Evolutionary conservation across 2,329 filamentous ascomycete genomes (phyloP), one percentile per base, ranked within the genome.

Genomic region (Pseudopithomyces maydicus): DNA sequence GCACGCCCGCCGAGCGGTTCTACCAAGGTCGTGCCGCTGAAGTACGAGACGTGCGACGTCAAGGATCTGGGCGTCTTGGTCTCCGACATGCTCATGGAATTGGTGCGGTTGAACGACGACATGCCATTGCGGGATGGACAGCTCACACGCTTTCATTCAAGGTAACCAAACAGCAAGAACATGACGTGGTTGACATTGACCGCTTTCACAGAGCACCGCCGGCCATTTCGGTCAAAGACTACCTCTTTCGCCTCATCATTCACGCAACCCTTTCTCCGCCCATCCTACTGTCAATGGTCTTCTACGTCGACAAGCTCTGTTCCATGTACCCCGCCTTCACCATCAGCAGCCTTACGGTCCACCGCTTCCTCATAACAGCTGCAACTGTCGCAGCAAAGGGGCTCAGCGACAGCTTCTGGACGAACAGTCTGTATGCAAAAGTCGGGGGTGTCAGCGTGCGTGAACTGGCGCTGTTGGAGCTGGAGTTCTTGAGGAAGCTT

Each of bases 201-300:
- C 61, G 29, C 62, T 51, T 54, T 44, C 19, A 33, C 58, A 84
- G 83, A 69, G 86, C 89, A 15, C 88, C 95, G 1, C 95, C 95
- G 7, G 93, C 91, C 51, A 99, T 99, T 57, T 97, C 92, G 23
- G 94, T 99, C 32, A 84, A 89, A 59, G 95, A 99, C 74, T 99
- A 99, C 74, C 84, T 99, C 35, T 90, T 95, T 69, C 89, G 95
- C 61, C 83, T 99, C 56, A 95, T 96, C 22, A 92, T 92, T 57
- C 95, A 99, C 74, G 95, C 95, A 23, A 97, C 94, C 0, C 83
- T 99, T 2, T 92, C 92, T 6, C 93, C 95, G 12, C 94, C 95
- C 0, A 89, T 99, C 49, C 83, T 99, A n/a, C 85, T 99, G 35
- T 95, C 93, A 66, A 98, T 99, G 92, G 95, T 99, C 55, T 99